Evolutionary conservation across 257 asterid species (phyloP).

Genomic region (Paulownia fortunei): DNA sequence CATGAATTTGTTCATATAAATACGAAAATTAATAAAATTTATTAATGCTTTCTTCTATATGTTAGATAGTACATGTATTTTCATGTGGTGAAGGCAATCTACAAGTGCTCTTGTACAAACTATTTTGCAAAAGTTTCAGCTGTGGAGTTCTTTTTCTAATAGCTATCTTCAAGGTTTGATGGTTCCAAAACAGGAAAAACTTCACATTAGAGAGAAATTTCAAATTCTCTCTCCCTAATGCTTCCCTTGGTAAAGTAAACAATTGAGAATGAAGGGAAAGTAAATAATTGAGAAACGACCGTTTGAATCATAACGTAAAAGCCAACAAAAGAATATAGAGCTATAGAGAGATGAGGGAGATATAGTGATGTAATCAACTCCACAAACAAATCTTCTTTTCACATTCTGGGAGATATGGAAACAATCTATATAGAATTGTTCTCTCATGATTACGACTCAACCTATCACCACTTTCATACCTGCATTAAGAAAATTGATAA

Average conservation of each 20-base stretch:
- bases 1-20: not conserved
- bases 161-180: not conserved
- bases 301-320: not conserved
- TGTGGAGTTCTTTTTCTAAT: not conserved
- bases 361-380: slow-evolving; percentile 72
- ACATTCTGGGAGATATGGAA: slow-evolving; percentile 76
- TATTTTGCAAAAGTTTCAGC: slow-evolving; percentile 8
- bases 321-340: not conserved
- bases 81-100: not conserved
- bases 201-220: not conserved
- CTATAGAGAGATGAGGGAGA: not conserved
- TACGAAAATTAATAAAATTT: not conserved
- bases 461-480: slow-evolving; percentile 76
- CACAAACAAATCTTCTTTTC: slow-evolving; percentile 71
- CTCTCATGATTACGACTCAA: slow-evolving; percentile 82
- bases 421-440: slow-evolving; percentile 74
- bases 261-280: too few species aligned
- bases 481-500: slow-evolving; percentile 36
- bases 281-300: not conserved
- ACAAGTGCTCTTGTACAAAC: not conserved
- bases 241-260: not conserved
- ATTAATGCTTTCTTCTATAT: not conserved
- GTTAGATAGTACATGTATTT: not conserved
- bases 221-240: not conserved
- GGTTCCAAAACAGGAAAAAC: not conserved